These are phyloP conservation scores for Xanthoconium stramineum DNA, from an alignment of 768 basidiomycete genomes.

Conservation along the genomic window DNA sequence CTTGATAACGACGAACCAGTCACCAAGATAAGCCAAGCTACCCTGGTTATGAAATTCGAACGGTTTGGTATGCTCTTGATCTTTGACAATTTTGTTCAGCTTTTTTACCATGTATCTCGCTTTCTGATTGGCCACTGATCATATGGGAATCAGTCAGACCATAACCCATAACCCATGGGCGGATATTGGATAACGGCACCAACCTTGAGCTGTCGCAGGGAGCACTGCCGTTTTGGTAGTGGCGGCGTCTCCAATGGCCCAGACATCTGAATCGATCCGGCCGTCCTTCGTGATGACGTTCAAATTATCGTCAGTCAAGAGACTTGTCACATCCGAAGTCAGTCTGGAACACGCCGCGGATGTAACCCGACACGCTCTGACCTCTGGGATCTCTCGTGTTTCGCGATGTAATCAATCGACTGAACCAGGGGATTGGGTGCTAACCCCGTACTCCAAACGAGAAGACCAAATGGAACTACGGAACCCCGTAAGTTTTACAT, in stretches of 20 bases:
- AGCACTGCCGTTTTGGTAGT: slow-evolving; percentile 53
- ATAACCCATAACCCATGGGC: slow-evolving; percentile 20
- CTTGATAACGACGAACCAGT: slow-evolving; percentile 46
- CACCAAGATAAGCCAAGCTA: slow-evolving; percentile 76
- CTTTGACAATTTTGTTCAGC: slow-evolving; percentile 61
- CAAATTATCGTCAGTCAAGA: slow-evolving; percentile 55
- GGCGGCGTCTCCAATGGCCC: slow-evolving; percentile 79
- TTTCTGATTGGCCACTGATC: slow-evolving; percentile 72
- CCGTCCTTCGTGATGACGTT: slow-evolving; percentile 57
- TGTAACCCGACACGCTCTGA: slow-evolving; percentile 16
- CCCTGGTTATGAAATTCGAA: slow-evolving; percentile 75
- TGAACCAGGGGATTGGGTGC: slow-evolving; percentile 77
- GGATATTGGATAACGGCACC: slow-evolving; percentile 15
- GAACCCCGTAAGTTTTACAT: slow-evolving; percentile 4
- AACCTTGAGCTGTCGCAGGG: slow-evolving; percentile 85
- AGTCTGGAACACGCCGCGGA: slow-evolving; percentile 31
- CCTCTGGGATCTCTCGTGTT: slow-evolving; percentile 59
- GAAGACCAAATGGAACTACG: slow-evolving; percentile 73
- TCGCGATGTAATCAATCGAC: slow-evolving; percentile 55
- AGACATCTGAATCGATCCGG: slow-evolving; percentile 62
- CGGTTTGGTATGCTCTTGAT: slow-evolving; percentile 41
- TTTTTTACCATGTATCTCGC: slow-evolving; percentile 63
- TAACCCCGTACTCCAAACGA: slow-evolving; percentile 88
- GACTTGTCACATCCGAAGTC: slow-evolving; percentile 25
- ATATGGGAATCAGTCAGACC: slow-evolving; percentile 5